Base-by-base conservation (phyloP, 345 rosid species). In the Populus pruinosa region DNA sequence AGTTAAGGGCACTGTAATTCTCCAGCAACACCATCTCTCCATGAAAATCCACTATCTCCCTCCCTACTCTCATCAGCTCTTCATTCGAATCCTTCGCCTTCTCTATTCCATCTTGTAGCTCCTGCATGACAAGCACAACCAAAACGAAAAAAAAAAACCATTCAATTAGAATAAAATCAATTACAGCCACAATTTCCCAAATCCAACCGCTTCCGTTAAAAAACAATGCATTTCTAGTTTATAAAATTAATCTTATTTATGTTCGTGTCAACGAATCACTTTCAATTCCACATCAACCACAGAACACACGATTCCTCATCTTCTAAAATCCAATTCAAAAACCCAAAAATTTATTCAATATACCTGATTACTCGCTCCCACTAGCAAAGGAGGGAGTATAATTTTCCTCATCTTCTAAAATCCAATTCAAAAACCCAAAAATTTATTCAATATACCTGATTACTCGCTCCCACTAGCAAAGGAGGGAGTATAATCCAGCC, bases 21-120 rank as follows among this genome's bases (percentile, higher is more conserved):
- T 92, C 94, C 85, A 93, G 83, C 75, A 96, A 65, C 64, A 96
- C 94, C 98, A 96, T 96, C 87, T 96, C 99, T 56, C 99, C 99
- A 71, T 93, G 98, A 76, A 96, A 93, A 73, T 91, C 94, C n/a
- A 93, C 95, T 77, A 96, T 92, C 86, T 96, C 95, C 83, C 87
- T 91, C 83, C 90, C 82, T 47, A 92, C 87, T 76, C 76, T 84
- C 3, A 88, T 86, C 84, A 91, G 80, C 80, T 90, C 93, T 77
- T 88, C 90, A 70, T 74, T 75, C 3, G 87, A 89, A 80, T 87
- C 82, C 77, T 78, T 91, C 21, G 93, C 88, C 70, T 82, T 88
- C 18, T 85, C 93, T 5, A 88, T 83, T 64, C 86, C 77, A 38
- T 93, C 97, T 70, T 89, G 96, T 70, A 96, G 74, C 81, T 92